Evolutionary conservation across 371 early-diverging fungal species (phyloP), one percentile per base, ranked within the genome.

Genomic region (Mortierella sp.): DNA sequence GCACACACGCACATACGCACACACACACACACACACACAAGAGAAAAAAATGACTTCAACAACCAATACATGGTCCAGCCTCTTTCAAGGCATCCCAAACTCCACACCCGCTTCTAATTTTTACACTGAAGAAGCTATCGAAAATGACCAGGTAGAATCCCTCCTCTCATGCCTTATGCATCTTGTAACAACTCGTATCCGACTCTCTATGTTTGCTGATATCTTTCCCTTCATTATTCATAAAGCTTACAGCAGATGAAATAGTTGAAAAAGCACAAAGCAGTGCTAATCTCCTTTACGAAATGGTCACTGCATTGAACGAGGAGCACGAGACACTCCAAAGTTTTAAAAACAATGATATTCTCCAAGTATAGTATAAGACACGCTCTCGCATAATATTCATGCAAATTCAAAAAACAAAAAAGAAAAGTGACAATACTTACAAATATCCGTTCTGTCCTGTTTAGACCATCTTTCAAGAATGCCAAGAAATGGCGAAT

Each of bases 401-500:
- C 36, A 16, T 52, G 22, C 15, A 19, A 24, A 47, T 63, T 50
- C 10, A 10, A 43, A 43, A 36, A 36, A 36, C 4, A 36, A 36
- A 5, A 36, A 33, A 33, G 5, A 3, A 3, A 3, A 43, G 10
- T 10, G 43, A 43, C 13, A 43, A 43, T 43, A 15, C 16, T 38
- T 8, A 33, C 11, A 36, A 36, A 24, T 52, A 5, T 36, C 52
- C 28, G 28, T 28, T 28, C 28, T 28, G 28, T 28, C 28, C 11
- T 58, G 22, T 28, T 48, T 69, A 78, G 79, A 70, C 79, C 0
- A 55, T 78, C 1, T 52, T 59, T 13, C 63, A 24, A 22, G 74
- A 78, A 33, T 78, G 79, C 60, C 74, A 78, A 63, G 79, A 67
- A 53, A 78, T 78, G 70, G 33, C 79, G 6, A 67, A 67, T 21